These are phyloP conservation scores for Thermothielavioides terrestris DNA, from an alignment of 495 filamentous ascomycete genomes.

Conservation along the genomic window DNA sequence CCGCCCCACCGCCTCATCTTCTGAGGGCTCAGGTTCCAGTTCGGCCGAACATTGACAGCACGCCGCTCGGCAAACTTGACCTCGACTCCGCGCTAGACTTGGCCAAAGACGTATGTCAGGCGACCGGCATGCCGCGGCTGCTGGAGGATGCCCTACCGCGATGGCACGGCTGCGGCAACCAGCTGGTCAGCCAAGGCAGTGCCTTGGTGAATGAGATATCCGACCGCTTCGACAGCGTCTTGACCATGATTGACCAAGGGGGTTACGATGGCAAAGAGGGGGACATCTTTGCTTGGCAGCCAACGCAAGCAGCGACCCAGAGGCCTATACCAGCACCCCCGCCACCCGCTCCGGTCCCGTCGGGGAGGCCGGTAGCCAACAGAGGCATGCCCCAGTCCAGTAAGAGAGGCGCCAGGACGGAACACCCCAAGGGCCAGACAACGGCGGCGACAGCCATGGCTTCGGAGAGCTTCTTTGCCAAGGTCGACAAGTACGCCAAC, in stretches of 20 bases:
- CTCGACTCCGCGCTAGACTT: slow-evolving; percentile 31
- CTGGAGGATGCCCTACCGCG: slow-evolving; percentile 30
- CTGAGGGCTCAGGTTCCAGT: slow-evolving; percentile 13
- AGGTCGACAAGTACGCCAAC: slow-evolving; percentile 70
- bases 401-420: slow-evolving; percentile 19
- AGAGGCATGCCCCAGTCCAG: slow-evolving; percentile 21
- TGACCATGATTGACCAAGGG: slow-evolving; percentile 61
- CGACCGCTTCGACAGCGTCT: slow-evolving; percentile 49
- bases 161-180: slow-evolving; percentile 30
- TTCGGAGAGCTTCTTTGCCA: slow-evolving; percentile 57
- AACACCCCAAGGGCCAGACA: slow-evolving; percentile 26
- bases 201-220: slow-evolving; percentile 50
- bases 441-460: slow-evolving; percentile 33
- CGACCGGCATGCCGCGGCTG: slow-evolving; percentile 19
- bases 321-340: slow-evolving; percentile 13
- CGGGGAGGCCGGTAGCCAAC: slow-evolving; percentile 9
- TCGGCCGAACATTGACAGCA: slow-evolving; percentile 12
- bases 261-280: slow-evolving; percentile 52
- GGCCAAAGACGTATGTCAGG: slow-evolving; percentile 27
- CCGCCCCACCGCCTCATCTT: slow-evolving; percentile 21
- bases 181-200: slow-evolving; percentile 38
- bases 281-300: slow-evolving; percentile 45
- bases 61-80: slow-evolving; percentile 29
- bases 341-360: too few species aligned
- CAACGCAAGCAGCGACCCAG: slow-evolving; percentile 19